Percentiles rank a stretch among this genome's conserved stretches.
phyloP scores from a whole-genome alignment of 352 stramenopile species.

The Pseudoperonospora humuli region DNA sequence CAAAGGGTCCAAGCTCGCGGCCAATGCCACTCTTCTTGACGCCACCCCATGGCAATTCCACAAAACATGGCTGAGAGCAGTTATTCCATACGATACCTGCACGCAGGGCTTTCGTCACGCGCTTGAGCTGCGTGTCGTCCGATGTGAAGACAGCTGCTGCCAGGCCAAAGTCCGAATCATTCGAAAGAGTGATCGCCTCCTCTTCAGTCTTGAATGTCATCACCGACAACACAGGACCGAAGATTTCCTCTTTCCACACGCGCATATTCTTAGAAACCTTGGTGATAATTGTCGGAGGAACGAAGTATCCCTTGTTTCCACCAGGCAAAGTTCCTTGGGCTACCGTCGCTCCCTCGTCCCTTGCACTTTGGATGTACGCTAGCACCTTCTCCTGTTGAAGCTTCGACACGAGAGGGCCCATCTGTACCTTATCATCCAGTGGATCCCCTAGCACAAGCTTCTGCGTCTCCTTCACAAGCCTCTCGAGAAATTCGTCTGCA shows the following conservation, averaged over 20 bases:
- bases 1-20: slow-evolving; percentile 57
- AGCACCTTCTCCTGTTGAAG: slow-evolving; percentile 66
- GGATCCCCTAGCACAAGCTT: slow-evolving; percentile 61
- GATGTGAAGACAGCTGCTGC: slow-evolving; percentile 63
- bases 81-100: slow-evolving; percentile 25
- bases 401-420: slow-evolving; percentile 77
- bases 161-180: slow-evolving; percentile 58
- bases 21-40: slow-evolving; percentile 81
- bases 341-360: slow-evolving; percentile 47
- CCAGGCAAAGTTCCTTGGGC: slow-evolving; percentile 11
- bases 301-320: slow-evolving; percentile 47
- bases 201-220: slow-evolving; percentile 83
- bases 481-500: slow-evolving; percentile 48
- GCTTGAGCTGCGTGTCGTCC: slow-evolving; percentile 38
- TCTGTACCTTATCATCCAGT: slow-evolving; percentile 38
- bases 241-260: slow-evolving; percentile 86
- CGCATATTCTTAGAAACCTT: slow-evolving; percentile 50
- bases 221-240: slow-evolving; percentile 81
- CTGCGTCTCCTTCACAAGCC: slow-evolving; percentile 38
- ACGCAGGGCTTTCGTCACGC: slow-evolving; percentile 39
- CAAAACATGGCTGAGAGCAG: slow-evolving; percentile 16
- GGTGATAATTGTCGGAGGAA: slow-evolving; percentile 70
- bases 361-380: slow-evolving; percentile 43
- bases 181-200: slow-evolving; percentile 51
- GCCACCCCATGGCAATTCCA: slow-evolving; percentile 71